Percentiles rank a stretch among this genome's conserved stretches.
Evolutionary conservation across 2,329 filamentous ascomycete species (phyloP).

Genomic region (Cordyceps cicadae): DNA sequence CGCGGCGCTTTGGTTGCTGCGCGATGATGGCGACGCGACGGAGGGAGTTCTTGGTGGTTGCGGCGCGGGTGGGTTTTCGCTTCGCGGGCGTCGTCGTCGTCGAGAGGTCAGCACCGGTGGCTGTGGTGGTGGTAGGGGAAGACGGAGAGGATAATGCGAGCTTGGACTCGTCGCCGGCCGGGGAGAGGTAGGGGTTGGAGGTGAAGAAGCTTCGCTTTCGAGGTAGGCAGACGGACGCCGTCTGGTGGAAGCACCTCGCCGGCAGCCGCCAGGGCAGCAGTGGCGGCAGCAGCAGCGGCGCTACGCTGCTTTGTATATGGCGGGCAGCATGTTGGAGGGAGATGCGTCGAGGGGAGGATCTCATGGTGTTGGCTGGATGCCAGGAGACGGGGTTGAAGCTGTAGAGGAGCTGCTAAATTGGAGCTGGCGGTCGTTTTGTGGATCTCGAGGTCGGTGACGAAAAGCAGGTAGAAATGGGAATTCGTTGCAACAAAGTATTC

Average conservation of each 20-base stretch:
- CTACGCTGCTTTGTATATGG: constrained; percentile 22
- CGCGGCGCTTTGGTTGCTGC: constrained; percentile 45
- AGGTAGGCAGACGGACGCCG: constrained; percentile 34
- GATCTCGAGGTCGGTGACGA: no score
- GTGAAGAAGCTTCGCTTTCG: constrained; percentile 58
- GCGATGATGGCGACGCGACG: constrained; percentile 81
- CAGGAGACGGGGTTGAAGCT: no score
- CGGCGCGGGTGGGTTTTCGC: constrained; percentile 37
- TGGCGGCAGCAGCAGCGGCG: not conserved
- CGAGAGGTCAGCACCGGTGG: constrained; percentile 35
- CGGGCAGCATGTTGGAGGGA: constrained; percentile 24
- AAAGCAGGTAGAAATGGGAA: no score
- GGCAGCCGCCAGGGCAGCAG: constrained; percentile 13
- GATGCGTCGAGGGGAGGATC: constrained; percentile 24
- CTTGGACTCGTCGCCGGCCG: constrained; percentile 26
- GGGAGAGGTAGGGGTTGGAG: constrained; percentile 49
- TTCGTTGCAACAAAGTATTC: no score
- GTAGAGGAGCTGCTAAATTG: no score
- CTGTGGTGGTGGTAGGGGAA: constrained; percentile 31
- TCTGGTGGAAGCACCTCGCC: constrained; percentile 38
- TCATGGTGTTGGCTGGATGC: constrained; percentile 22
- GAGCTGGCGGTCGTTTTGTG: no score
- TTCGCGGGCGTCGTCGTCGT: constrained; percentile 27
- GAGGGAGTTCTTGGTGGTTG: constrained; percentile 60
- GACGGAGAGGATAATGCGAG: not conserved